A percentile compares a stretch with the other conserved stretches of the same genome.
Conservation (phyloP, 192 early-diverging fungal genomes). For the Rhizophlyctis rosea region DNA sequence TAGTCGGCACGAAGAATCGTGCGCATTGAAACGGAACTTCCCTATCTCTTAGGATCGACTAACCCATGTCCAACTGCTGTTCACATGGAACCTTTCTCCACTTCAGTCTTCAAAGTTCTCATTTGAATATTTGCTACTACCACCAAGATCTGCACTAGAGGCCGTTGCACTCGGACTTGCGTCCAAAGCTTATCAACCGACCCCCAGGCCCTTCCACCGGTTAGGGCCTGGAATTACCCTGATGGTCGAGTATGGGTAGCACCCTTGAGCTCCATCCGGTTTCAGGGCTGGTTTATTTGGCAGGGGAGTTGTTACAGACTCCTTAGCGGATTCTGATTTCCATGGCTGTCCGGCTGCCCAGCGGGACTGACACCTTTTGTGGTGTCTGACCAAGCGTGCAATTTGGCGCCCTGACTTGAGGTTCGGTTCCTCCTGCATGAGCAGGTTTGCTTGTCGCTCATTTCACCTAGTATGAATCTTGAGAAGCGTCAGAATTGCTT, state of each 20-base stretch:
- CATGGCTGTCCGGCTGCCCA: conserved; percentile 82
- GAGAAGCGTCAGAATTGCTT: too few species aligned
- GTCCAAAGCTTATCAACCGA: conserved; percentile 56
- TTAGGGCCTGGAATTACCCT: conserved; percentile 51
- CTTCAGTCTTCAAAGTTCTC: conserved; percentile 83
- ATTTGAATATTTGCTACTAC: conserved; percentile 81
- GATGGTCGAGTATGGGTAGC: conserved; percentile 68
- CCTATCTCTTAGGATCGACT: conserved; percentile 76
- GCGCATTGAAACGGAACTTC: conserved; percentile 47
- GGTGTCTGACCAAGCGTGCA: conserved; percentile 74
- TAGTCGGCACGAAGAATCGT: conserved; percentile 45
- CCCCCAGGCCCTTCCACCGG: conserved; percentile 72
- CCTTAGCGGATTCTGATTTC: conserved; percentile 81
- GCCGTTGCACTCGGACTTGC: conserved; percentile 62
- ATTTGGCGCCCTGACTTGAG: conserved; percentile 72
- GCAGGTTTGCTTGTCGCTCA: conserved; percentile 89
- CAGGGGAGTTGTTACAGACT: conserved; percentile 67
- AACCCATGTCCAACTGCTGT: conserved; percentile 71
- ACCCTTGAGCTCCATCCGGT: conserved; percentile 78
- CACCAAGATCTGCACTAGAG: conserved; percentile 75
- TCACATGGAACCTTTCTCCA: conserved; percentile 76
- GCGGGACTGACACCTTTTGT: conserved; percentile 81
- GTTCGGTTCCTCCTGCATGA: conserved; percentile 85
- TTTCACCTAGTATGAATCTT: too few species aligned
- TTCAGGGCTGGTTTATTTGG: conserved; percentile 69